phyloP scores from a whole-genome alignment of 768 basidiomycete genomes.

The Cystoderma amianthinum region DNA sequence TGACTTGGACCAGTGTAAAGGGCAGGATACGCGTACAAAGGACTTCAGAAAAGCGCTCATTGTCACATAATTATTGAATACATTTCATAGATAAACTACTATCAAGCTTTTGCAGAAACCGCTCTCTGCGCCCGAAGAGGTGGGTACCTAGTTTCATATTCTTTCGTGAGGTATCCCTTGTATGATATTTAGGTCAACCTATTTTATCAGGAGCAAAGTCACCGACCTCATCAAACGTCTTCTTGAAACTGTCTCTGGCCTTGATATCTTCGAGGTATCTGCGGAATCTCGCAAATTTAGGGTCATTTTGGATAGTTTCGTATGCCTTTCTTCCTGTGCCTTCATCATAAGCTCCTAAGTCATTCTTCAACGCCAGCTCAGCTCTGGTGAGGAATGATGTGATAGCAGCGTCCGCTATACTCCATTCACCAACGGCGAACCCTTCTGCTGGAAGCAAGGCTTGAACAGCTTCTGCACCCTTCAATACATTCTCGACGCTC shows the following conservation, averaged over 20 bases:
- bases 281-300: conserved; percentile 42
- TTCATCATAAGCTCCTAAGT: conserved; percentile 41
- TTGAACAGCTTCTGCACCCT: conserved; percentile 41
- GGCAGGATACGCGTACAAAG: no score
- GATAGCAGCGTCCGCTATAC: conserved; percentile 58
- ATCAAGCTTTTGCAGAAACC: not conserved
- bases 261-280: conserved; percentile 42
- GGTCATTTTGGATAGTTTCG: conserved; percentile 29
- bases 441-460: conserved; percentile 38
- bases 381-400: conserved; percentile 55
- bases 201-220: not conserved
- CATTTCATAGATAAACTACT: no score
- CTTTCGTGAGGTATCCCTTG: not conserved
- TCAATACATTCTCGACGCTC: conserved; percentile 30
- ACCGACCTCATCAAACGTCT: conserved; percentile 50
- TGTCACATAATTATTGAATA: no score
- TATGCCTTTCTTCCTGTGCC: conserved; percentile 41
- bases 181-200: not conserved
- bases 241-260: conserved; percentile 44
- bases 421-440: conserved; percentile 42
- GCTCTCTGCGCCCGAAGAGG: not conserved
- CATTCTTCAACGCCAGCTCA: conserved; percentile 35
- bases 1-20: no score
- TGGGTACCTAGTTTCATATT: not conserved
- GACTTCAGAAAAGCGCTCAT: no score